Evolutionary conservation across 163 green algal genomes (phyloP), one percentile per base, ranked within the genome.

Genomic region (Volvox carteri): DNA sequence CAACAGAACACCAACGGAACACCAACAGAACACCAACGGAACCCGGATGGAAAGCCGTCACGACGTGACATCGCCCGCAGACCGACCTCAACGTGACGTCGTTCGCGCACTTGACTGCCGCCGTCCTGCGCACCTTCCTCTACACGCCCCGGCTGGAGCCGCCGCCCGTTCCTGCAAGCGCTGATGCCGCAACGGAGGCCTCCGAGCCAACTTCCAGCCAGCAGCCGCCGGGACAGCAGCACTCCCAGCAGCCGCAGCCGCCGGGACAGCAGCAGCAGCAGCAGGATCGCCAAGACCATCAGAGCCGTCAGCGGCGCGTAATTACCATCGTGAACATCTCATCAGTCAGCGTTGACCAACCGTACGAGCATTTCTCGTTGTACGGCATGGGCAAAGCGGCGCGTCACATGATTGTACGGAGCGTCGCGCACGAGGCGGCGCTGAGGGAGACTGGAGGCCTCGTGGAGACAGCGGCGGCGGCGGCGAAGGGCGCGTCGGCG

Each of bases 21-120:
- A n/a, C n/a, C n/a, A n/a, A n/a, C n/a, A n/a, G n/a, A n/a, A n/a
- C n/a, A n/a, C n/a, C n/a, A n/a, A n/a, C n/a, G n/a, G n/a, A n/a
- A n/a, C n/a, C n/a, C n/a, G n/a, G n/a, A n/a, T n/a, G n/a, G n/a
- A n/a, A n/a, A n/a, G n/a, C n/a, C n/a, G n/a, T n/a, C n/a, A n/a
- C n/a, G n/a, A n/a, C n/a, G n/a, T n/a, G n/a, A n/a, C n/a, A n/a
- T 41, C 44, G 19, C 14, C 70, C 9, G 2, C 70, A 88, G 84
- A 75, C 52, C 37, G 84, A 89, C 84, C 72, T 89, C 54, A 89
- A 89, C 84, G 54, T 89, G n/a, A 89, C 84, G 14, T 77, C 84
- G 39, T 84, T 84, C 30, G 11, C 54, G 0, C 35, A 67, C 39
- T 72, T 89, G 0, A 84, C 84, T 5, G 72, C 84, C 3, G 72